Evolutionary conservation across 805 yeast genomes (phyloP).

Genomic region (Debaryomyces hansenii): DNA sequence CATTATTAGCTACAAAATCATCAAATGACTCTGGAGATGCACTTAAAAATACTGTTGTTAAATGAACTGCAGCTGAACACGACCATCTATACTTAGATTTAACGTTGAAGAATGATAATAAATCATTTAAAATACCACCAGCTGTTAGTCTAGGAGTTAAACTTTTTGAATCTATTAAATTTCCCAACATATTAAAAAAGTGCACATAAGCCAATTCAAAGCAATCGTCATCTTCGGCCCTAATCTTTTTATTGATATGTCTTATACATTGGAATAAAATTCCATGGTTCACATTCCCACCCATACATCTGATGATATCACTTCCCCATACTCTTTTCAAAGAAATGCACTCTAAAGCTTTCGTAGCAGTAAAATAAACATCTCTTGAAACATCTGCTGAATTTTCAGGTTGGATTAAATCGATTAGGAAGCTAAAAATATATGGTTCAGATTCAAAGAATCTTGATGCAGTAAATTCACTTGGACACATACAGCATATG

Average conservation of each 20-base stretch:
- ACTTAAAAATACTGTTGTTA: conserved; percentile 49
- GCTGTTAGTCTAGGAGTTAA: conserved; percentile 58
- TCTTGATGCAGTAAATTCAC: conserved; percentile 60
- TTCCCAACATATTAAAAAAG: conserved; percentile 62
- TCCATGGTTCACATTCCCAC: conserved; percentile 89
- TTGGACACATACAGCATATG: conserved; percentile 54
- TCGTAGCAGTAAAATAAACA: conserved; percentile 59
- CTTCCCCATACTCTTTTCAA: conserved; percentile 67
- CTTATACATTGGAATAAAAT: conserved; percentile 70
- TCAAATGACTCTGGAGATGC: conserved; percentile 51
- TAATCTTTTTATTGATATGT: conserved; percentile 53
- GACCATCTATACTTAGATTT: conserved; percentile 55
- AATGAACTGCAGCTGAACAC: conserved; percentile 61
- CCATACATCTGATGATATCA: conserved; percentile 73
- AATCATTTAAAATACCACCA: conserved; percentile 72
- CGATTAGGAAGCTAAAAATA: conserved; percentile 66
- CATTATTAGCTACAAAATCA: conserved; percentile 65
- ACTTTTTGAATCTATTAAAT: conserved; percentile 56
- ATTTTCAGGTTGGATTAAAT: conserved; percentile 68
- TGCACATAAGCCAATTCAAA: conserved; percentile 47
- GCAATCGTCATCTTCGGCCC: conserved; percentile 32
- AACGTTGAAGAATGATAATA: conserved; percentile 59
- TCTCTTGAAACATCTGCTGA: conserved; percentile 44
- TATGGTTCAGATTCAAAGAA: conserved; percentile 73
- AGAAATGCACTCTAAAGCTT: conserved; percentile 69